Base-by-base conservation (phyloP, 768 basidiomycete species). In the Mycena epipterygia region DNA sequence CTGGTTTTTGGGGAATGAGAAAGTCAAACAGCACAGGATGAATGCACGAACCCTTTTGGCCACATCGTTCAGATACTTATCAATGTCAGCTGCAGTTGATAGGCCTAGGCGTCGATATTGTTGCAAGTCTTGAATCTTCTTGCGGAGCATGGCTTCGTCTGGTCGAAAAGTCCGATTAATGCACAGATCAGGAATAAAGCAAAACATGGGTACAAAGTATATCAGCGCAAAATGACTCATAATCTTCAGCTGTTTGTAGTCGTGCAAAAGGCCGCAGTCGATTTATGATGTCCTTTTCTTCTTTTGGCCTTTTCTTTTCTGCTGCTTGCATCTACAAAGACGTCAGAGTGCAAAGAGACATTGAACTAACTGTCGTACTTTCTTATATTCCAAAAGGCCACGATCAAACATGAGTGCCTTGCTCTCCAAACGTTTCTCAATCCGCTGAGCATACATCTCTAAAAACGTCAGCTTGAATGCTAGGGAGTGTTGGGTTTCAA, bases 321-420 rank as follows among this genome's bases (percentile, higher is more conserved):
- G 88, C 87, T 13, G 95, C 94, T 86, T 94, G 91, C 85, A 96
- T 93, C 97, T 98, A 76, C 25, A 68, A 41, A 49, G 44, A 73
- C 39, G 74, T 70, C 63, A 73, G 69, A 63, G 30, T 9, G 58
- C 58, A 37, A 17, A 37, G 56, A 57, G 58, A 46, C 33, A 25
- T 23, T 52, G 37, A 35, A 48, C 46, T 25, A 51, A 9, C 25
- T 35, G 70, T n/a, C 87, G 58, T 68, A 96, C 97, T 91, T 96
- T 96, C 81, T 97, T 98, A 79, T 97, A 95, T 74, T 98, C 95
- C 53, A 97, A 84, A 60, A 99, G 82, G 1, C 95, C 95, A 46
- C 97, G 86, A 75, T 98, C 94, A 75, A 95, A 98, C 79, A 99
- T 94, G 71, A 99, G 80, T 3, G 90, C 90, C 81, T 98, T 99